Conservation (phyloP, 164 flowering plant species). For the Vitis labrusca region DNA sequence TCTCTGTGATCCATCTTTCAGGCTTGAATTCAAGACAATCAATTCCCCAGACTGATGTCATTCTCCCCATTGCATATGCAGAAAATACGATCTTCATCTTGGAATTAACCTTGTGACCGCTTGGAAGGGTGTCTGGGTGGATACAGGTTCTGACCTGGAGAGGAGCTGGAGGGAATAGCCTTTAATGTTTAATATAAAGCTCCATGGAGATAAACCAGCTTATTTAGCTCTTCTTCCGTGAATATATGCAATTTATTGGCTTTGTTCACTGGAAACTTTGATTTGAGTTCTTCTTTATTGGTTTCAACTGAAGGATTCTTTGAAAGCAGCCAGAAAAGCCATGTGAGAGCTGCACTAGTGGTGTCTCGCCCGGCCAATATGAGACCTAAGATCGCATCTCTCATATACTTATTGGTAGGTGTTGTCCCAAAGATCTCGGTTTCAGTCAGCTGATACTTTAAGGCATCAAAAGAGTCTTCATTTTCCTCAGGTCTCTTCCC, state of each 20-base stretch:
- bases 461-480: too few species aligned
- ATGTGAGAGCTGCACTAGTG: constrained; percentile 32
- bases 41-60: constrained; percentile 48
- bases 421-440: not conserved
- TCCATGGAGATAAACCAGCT: constrained; percentile 40
- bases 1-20: constrained; percentile 48
- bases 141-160: constrained; percentile 24
- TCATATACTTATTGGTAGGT: constrained; percentile 20
- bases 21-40: constrained; percentile 55
- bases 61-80: constrained; percentile 38
- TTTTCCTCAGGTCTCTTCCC: too few species aligned
- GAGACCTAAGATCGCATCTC: constrained; percentile 30
- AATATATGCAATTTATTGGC: constrained; percentile 9
- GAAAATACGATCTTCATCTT: constrained; percentile 20
- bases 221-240: constrained; percentile 18
- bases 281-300: constrained; percentile 30
- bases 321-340: constrained; percentile 46
- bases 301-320: constrained; percentile 30
- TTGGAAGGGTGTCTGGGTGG: constrained; percentile 35
- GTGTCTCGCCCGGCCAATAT: constrained; percentile 46
- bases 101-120: constrained; percentile 32
- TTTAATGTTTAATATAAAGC: constrained; percentile 41
- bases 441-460: constrained; percentile 8
- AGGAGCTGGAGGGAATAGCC: constrained; percentile 54
- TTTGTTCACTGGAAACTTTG: constrained; percentile 5